Evolutionary conservation across 2,329 filamentous ascomycete genomes (phyloP).

Genomic region (Chrysoporthe austroafricana): DNA sequence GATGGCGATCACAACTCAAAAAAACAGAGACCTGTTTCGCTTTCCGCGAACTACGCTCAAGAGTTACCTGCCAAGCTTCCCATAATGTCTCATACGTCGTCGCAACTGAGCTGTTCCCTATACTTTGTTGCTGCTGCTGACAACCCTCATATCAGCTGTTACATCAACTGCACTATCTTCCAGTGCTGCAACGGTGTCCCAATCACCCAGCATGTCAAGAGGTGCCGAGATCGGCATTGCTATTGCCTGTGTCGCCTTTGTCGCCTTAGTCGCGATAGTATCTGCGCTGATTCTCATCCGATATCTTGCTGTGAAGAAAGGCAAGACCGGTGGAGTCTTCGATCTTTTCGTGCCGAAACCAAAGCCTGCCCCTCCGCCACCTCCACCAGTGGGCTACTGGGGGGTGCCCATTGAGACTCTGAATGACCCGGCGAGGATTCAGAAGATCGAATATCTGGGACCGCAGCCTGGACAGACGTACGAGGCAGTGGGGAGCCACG

Average conservation of each 20-base stretch:
- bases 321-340: not conserved
- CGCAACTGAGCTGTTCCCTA: not conserved
- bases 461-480: slow-evolving; percentile 9
- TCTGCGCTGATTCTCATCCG: not conserved
- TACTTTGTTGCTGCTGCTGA: not conserved
- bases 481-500: not conserved
- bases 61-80: not conserved
- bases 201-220: not conserved
- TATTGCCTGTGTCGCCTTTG: not conserved
- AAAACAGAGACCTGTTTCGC: no score
- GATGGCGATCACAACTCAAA: not conserved
- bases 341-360: not conserved
- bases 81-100: not conserved
- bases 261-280: not conserved
- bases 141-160: not conserved
- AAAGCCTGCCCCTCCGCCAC: not conserved
- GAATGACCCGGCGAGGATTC: not conserved
- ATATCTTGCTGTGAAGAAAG: slow-evolving; percentile 6
- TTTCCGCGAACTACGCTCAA: not conserved
- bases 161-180: slow-evolving; percentile 6
- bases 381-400: slow-evolving; percentile 4
- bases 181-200: not conserved
- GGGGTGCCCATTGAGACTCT: not conserved
- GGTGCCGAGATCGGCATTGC: slow-evolving; percentile 4
- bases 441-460: not conserved